Base-by-base conservation (phyloP, 768 basidiomycete genomes). In the Leccinum longicurvipes region DNA sequence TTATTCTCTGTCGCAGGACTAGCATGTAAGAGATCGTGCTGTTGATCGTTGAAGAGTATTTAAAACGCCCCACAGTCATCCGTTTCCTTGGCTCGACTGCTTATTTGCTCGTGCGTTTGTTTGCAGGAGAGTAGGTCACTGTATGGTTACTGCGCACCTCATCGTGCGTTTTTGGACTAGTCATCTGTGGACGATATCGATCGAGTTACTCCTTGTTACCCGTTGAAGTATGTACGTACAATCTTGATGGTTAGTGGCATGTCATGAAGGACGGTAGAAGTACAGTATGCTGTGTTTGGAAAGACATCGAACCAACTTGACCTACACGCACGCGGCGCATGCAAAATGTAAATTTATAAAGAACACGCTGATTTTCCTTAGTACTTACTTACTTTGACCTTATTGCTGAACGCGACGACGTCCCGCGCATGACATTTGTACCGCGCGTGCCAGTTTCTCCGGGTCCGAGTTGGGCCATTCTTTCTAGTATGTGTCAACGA, bases 1-100 rank as follows among this genome's bases (percentile, higher is more conserved):
- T 71, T 98, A 53, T 94, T 86, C 73, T 91, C 91, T 1, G 92
- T 96, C 45, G 90, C 89, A 6, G 85, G 90, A 12, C 82, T 97
- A 39, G 92, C 93, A 12, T 78, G 93, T 96, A 65, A 73, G 93
- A 81, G 36, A 34, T 57, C 4, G 1, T 50, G 31, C 23, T 45
- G 12, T 25, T 17, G 11, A 15, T 2, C 11, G 19, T 7, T 36
- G 36, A 36, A n/a, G 11, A 12, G 7, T 25, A 51, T n/a, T 36
- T 1, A 27, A n/a, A 45, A 27, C 24, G n/a, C 29, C 27, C 0
- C 47, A 34, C 59, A 95, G 92, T 93, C 49, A 76, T 95, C 49
- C 85, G 94, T 8, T 96, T 96, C 68, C 62, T 90, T 5, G 94
- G 94, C 1, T 87, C 87, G 11, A 82, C 89, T 50, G 72, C 77